These are phyloP conservation scores for Botrytis cinerea DNA, from an alignment of 2,329 filamentous ascomycete species.

Conservation along the genomic window DNA sequence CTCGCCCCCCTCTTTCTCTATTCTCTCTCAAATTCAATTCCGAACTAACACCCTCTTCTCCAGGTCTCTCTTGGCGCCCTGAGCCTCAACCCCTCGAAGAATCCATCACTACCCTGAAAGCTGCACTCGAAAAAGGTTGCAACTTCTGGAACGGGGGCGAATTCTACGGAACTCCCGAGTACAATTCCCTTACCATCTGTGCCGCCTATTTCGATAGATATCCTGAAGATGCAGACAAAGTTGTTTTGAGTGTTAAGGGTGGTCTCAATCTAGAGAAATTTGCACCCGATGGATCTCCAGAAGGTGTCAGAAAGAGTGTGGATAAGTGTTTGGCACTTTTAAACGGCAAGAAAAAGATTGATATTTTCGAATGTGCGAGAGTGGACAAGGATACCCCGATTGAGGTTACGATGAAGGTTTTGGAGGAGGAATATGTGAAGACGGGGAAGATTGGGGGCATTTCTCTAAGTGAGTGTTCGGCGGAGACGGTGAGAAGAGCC, in stretches of 20 bases:
- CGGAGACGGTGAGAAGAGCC: constrained; percentile 46
- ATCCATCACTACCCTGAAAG: constrained; percentile 57
- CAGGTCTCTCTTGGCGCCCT: constrained; percentile 42
- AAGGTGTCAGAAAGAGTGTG: constrained; percentile 57
- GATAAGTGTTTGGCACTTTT: constrained; percentile 56
- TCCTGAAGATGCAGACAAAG: constrained; percentile 62
- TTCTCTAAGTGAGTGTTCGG: constrained; percentile 48
- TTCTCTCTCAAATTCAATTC: not conserved
- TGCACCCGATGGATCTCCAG: constrained; percentile 53
- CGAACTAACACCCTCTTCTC: constrained; percentile 10
- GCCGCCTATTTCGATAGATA: constrained; percentile 63
- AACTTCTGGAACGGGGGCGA: constrained; percentile 65
- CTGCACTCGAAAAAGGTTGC: constrained; percentile 49
- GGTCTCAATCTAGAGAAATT: constrained; percentile 45
- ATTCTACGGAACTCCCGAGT: constrained; percentile 62
- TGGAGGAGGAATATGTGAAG: constrained; percentile 44
- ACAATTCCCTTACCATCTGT: constrained; percentile 61
- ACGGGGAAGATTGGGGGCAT: constrained; percentile 49
- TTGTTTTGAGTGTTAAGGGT: constrained; percentile 65
- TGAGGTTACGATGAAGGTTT: constrained; percentile 43
- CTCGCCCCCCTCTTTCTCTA: not conserved
- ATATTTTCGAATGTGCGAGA: constrained; percentile 55
- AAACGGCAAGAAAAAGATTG: constrained; percentile 52
- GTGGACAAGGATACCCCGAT: constrained; percentile 49
- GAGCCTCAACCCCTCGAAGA: constrained; percentile 47